phyloP scores from a whole-genome alignment of 305 asterid genomes.

The Plantago coronopus region DNA sequence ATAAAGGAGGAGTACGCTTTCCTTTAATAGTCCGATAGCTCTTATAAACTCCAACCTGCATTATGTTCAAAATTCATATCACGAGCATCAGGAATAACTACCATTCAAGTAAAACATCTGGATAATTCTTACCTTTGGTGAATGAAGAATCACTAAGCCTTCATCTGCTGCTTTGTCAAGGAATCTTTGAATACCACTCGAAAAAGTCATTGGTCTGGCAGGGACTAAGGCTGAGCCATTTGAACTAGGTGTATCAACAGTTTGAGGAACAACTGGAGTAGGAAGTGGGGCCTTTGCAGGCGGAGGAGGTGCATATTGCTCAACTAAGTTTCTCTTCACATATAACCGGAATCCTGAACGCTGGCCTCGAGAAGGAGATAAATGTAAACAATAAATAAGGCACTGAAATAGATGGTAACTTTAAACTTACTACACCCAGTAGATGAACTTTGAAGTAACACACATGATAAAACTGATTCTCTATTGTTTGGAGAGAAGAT shows the following conservation, averaged over 20 bases:
- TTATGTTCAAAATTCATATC: slow-evolving; percentile 14
- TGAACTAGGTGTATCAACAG: slow-evolving; percentile 37
- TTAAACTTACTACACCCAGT: neutral
- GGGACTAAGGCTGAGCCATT: slow-evolving; percentile 75
- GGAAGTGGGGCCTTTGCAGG: slow-evolving; percentile 36
- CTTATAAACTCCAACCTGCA: slow-evolving; percentile 85
- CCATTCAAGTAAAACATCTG: neutral
- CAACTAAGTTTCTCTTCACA: slow-evolving; percentile 53
- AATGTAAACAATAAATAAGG: slow-evolving; percentile 17
- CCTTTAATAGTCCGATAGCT: slow-evolving; percentile 87
- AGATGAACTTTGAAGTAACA: neutral
- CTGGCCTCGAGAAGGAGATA: slow-evolving; percentile 31
- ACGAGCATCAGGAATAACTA: slow-evolving; percentile 6
- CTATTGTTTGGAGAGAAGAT: neutral
- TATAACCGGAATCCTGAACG: slow-evolving; percentile 65
- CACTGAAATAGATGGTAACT: slow-evolving; percentile 16
- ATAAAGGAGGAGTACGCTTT: slow-evolving; percentile 68
- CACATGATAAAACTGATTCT: neutral
- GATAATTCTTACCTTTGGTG: slow-evolving; percentile 62
- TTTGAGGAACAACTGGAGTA: slow-evolving; percentile 38
- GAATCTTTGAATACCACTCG: slow-evolving; percentile 39
- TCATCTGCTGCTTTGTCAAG: slow-evolving; percentile 68
- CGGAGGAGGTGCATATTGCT: slow-evolving; percentile 39
- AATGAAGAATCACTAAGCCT: slow-evolving; percentile 66
- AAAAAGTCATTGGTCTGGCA: slow-evolving; percentile 35